Percentiles rank a stretch among this genome's conserved stretches.
These are phyloP conservation scores for Onygenales sp. DNA, from an alignment of 2,329 filamentous ascomycete genomes.

Conservation along the genomic window DNA sequence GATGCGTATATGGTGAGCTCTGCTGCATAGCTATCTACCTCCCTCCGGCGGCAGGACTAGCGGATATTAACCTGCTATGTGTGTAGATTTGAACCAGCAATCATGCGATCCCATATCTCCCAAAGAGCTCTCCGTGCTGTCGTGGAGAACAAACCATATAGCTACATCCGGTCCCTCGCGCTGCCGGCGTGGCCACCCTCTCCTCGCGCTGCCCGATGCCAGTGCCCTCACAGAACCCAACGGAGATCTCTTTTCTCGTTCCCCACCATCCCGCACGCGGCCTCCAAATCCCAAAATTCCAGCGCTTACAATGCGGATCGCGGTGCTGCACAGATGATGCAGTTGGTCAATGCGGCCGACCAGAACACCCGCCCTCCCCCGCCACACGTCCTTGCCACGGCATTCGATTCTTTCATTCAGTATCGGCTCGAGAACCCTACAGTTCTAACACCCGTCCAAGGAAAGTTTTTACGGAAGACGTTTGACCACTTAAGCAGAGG, in stretches of 20 bases:
- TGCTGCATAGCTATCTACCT: neutral
- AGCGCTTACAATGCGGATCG: constrained; percentile 3
- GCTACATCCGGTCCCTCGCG: constrained; percentile 27
- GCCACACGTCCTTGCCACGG: constrained; percentile 52
- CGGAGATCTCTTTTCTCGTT: constrained; percentile 55
- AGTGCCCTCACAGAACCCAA: constrained; percentile 24
- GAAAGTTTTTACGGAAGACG: constrained; percentile 49
- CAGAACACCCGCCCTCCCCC: constrained; percentile 57
- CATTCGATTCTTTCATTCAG: constrained; percentile 55
- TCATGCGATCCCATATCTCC: constrained; percentile 37
- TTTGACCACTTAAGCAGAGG: constrained; percentile 46
- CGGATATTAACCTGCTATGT: neutral
- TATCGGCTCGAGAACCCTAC: constrained; percentile 41
- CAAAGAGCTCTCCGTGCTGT: constrained; percentile 36
- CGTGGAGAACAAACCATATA: constrained; percentile 35
- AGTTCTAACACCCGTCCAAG: constrained; percentile 57
- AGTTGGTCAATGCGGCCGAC: constrained; percentile 54
- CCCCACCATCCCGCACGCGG: constrained; percentile 3
- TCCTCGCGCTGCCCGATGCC: constrained; percentile 21
- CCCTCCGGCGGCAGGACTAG: neutral
- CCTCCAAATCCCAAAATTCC: constrained; percentile 39
- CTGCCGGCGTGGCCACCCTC: constrained; percentile 23
- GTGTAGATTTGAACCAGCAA: constrained; percentile 1
- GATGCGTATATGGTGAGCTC: constrained; percentile 6
- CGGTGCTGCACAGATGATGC: constrained; percentile 62